phyloP scores from a whole-genome alignment of 2,329 filamentous ascomycete genomes.

The Pseudonectria buxi region DNA sequence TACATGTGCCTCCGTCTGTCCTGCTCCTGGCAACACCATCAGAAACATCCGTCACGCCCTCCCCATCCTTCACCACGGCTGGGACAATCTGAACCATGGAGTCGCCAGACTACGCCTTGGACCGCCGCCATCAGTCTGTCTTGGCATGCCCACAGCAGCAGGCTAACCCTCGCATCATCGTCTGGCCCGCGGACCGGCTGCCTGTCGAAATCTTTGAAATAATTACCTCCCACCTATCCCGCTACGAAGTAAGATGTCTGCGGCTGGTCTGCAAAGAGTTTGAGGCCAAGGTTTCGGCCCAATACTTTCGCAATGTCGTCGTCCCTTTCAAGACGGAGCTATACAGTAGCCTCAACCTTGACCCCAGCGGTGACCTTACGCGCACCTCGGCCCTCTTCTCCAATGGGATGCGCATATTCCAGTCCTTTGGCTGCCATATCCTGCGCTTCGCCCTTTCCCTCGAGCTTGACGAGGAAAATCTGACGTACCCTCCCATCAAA shows the following conservation, averaged over 20 bases:
- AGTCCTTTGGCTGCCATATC: slow-evolving; percentile 55
- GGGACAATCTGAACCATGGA: too few species aligned
- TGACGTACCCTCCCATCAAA: slow-evolving; percentile 49
- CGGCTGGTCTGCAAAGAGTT: slow-evolving; percentile 54
- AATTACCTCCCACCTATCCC: slow-evolving; percentile 49
- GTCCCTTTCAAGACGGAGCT: slow-evolving; percentile 60
- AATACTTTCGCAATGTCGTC: slow-evolving; percentile 56
- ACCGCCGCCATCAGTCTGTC: too few species aligned
- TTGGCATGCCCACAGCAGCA: too few species aligned
- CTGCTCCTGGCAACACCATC: too few species aligned
- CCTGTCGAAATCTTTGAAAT: slow-evolving; percentile 57
- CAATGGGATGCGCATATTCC: slow-evolving; percentile 54
- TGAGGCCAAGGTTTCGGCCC: slow-evolving; percentile 48
- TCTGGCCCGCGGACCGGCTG: slow-evolving; percentile 32
- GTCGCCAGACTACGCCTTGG: too few species aligned
- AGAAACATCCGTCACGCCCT: too few species aligned
- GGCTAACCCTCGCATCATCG: neutral
- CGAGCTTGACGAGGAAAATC: slow-evolving; percentile 52
- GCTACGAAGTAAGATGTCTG: slow-evolving; percentile 52
- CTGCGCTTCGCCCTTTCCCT: slow-evolving; percentile 60
- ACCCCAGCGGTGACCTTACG: slow-evolving; percentile 15
- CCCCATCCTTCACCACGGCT: too few species aligned
- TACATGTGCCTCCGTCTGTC: too few species aligned
- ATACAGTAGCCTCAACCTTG: slow-evolving; percentile 35
- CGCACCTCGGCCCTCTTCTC: slow-evolving; percentile 25